Evolutionary conservation across 2,329 filamentous ascomycete genomes (phyloP), one percentile per base, ranked within the genome.

Genomic region (Nigrograna mackinnonii): DNA sequence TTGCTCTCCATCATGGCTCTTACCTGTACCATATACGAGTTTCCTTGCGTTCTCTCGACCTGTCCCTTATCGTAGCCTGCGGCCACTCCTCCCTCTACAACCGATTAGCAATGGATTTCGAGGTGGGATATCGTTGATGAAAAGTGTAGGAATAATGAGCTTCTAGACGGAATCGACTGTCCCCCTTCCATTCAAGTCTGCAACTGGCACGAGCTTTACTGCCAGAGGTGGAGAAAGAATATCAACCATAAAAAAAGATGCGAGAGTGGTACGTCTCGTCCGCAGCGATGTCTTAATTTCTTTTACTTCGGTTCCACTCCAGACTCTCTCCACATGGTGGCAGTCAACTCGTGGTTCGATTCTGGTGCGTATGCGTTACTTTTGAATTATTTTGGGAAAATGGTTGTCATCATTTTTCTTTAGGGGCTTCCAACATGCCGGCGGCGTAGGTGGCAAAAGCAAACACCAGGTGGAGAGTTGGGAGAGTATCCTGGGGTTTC

Each of bases 1-100:
- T 14, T 11, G 11, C 24, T 14, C 14, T 28, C 3, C 2, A 28
- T 14, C 14, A 28, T n/a, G n/a, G n/a, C 3, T 28, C 11, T n/a
- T 12, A 28, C 24, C 34, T 34, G 37, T 40, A 40, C 17, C 17
- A 34, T 34, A 40, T 26, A 24, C 26, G 26, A 40, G n/a, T n/a
- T n/a, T n/a, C n/a, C n/a, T n/a, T n/a, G 32, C 21, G 17, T 17
- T 28, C 14, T 3, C 24, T 28, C 24, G 24, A 14, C 24, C 14
- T 12, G 11, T 28, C 24, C 24, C 24, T 12, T 28, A 3, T 12
- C 3, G 11, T 12, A 12, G 24, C 24, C 14, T 28, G 24, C 24
- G 11, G 11, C 24, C 24, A 12, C 24, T 11, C 11, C 24, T 28
- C 14, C 14, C 24, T 28, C 24, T 3, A 14, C 24, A 14, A 14